A percentile compares a stretch with the other conserved stretches of the same genome.
Conservation (phyloP, 2,329 filamentous ascomycete species). For the Aspergillus quadricinctus region DNA sequence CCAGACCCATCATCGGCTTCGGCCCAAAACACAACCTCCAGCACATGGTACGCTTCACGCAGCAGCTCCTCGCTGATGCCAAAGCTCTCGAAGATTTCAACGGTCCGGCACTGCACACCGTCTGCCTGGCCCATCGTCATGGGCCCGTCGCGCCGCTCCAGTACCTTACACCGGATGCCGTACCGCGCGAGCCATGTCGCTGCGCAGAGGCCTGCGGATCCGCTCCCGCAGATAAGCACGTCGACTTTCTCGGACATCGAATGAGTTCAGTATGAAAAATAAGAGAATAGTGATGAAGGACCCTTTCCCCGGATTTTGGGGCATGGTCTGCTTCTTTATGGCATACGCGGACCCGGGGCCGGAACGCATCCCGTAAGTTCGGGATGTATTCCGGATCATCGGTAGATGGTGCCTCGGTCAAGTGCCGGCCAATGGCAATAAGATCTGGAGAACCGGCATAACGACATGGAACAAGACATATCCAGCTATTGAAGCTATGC, state of each 20-base stretch:
- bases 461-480: background rate
- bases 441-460: background rate
- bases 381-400: background rate
- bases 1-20: slow-evolving; percentile 37
- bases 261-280: background rate
- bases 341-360: background rate
- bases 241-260: slow-evolving; percentile 34
- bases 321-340: background rate
- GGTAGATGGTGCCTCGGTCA: background rate
- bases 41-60: slow-evolving; percentile 54
- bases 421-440: background rate
- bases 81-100: slow-evolving; percentile 60
- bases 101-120: slow-evolving; percentile 57
- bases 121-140: slow-evolving; percentile 60
- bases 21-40: slow-evolving; percentile 57
- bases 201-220: slow-evolving; percentile 59
- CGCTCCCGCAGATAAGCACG: slow-evolving; percentile 58
- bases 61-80: slow-evolving; percentile 53
- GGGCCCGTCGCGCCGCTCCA: slow-evolving; percentile 54
- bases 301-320: background rate
- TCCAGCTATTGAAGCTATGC: too few relatives aligned
- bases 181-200: slow-evolving; percentile 58
- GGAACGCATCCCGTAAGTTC: slow-evolving; percentile 7
- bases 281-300: background rate
- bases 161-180: slow-evolving; percentile 53